phyloP scores from a whole-genome alignment of 2,329 filamentous ascomycete genomes.

The Fusarium lateritium region DNA sequence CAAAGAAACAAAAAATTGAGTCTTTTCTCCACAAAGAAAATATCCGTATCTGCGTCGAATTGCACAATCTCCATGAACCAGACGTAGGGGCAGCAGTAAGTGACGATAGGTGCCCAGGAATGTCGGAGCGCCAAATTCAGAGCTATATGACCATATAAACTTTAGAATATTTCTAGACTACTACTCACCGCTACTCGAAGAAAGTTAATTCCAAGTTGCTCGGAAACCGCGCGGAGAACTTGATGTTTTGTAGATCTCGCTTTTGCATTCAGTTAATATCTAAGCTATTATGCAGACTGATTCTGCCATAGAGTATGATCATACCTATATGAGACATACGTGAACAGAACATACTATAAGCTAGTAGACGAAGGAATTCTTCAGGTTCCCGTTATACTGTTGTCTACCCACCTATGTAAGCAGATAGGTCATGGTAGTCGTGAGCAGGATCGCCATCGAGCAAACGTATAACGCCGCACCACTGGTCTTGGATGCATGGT shows the following conservation, averaged over 20 bases:
- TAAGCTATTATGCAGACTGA: conserved; percentile 5
- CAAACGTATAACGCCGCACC: conserved; percentile 32
- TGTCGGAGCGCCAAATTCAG: conserved; percentile 31
- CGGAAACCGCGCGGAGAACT: conserved; percentile 27
- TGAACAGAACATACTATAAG: background rate
- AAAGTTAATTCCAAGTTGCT: conserved; percentile 44
- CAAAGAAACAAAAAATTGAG: background rate
- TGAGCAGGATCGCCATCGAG: conserved; percentile 12
- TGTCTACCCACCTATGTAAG: background rate
- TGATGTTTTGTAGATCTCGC: conserved; percentile 32
- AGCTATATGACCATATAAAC: conserved; percentile 22
- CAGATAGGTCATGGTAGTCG: background rate
- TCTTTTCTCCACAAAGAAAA: background rate
- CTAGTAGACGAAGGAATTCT: background rate
- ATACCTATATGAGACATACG: background rate
- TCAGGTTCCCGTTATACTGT: background rate
- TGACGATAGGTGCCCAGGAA: conserved; percentile 16
- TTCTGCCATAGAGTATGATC: background rate
- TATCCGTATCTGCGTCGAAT: background rate
- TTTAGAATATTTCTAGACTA: conserved; percentile 38
- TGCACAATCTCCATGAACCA: background rate
- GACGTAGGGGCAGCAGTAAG: background rate
- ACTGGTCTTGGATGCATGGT: conserved; percentile 3
- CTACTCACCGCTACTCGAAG: conserved; percentile 22
- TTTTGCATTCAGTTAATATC: conserved; percentile 7